These are phyloP conservation scores for Hypomyces perniciosus DNA, from an alignment of 2,329 filamentous ascomycete genomes.

Conservation along the genomic window DNA sequence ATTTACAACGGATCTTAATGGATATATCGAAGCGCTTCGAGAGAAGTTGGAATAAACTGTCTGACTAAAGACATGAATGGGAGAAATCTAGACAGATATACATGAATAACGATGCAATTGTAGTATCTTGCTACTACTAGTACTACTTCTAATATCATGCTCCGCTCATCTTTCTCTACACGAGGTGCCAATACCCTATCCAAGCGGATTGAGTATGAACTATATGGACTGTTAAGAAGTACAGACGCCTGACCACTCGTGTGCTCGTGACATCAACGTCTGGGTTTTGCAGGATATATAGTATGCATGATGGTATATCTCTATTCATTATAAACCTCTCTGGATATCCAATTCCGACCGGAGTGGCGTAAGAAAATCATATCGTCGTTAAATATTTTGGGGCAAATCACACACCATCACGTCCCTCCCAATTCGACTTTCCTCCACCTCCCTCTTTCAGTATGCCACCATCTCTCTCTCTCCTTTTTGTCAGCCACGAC, in stretches of 20 bases:
- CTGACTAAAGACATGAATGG: background rate
- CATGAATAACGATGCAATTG: background rate
- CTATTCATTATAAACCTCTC: too few species aligned
- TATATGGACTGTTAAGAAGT: too few species aligned
- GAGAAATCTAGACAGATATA: background rate
- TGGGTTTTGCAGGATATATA: too few species aligned
- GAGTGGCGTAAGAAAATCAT: background rate
- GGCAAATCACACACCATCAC: too few species aligned
- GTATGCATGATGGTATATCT: too few species aligned
- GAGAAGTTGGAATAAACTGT: background rate
- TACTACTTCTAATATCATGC: background rate
- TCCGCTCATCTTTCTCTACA: background rate
- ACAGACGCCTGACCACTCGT: too few species aligned
- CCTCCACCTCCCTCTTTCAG: constrained; percentile 41
- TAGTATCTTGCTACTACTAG: too few species aligned
- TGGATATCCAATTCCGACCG: too few species aligned
- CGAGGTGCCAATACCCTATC: background rate
- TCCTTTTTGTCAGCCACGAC: constrained; percentile 39
- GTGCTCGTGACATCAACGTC: too few species aligned
- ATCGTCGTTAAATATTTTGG: background rate
- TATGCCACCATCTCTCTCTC: constrained; percentile 46
- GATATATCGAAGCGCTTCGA: background rate
- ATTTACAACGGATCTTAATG: background rate
- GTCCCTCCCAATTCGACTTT: constrained; percentile 19
- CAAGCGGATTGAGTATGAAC: too few species aligned